Evolutionary conservation across 148 eudicot species (phyloP).

Genomic region (Rhododendron griersonianum): DNA sequence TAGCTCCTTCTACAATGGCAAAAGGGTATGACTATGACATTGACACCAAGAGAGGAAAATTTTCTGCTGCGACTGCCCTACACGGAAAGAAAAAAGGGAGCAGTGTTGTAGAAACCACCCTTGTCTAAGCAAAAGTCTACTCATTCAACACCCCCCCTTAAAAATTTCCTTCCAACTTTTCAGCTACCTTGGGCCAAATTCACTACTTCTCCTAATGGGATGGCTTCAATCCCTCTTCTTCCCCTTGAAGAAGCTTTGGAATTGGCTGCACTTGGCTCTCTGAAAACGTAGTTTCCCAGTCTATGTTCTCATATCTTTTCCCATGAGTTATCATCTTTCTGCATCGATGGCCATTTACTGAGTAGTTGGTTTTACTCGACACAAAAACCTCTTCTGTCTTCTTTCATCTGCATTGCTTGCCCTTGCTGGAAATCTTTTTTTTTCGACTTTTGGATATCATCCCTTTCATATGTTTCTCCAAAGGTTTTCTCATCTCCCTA

Average conservation of each 20-base stretch:
- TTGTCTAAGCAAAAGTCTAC: not conserved
- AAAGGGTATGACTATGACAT: conserved; percentile 19
- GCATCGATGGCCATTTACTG: not conserved
- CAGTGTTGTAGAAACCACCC: conserved; percentile 13
- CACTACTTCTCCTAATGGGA: conserved; percentile 25
- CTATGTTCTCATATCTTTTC: not conserved
- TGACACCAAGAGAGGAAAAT: conserved; percentile 15
- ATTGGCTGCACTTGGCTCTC: conserved; percentile 14
- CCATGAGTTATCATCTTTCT: not conserved
- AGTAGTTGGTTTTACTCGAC: not conserved
- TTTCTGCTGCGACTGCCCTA: not conserved
- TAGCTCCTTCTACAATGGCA: not conserved
- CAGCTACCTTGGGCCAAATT: conserved; percentile 20
- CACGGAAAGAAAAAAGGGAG: not conserved
- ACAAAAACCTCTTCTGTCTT: not conserved
- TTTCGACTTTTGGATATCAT: not conserved
- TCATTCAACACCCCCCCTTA: not conserved
- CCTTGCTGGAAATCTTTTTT: not conserved
- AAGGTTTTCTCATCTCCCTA: not conserved
- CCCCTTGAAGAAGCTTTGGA: conserved; percentile 54
- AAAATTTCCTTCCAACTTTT: conserved; percentile 27
- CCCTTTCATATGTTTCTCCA: not conserved
- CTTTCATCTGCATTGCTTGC: not conserved
- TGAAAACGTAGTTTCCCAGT: conserved; percentile 18
- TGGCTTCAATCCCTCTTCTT: conserved; percentile 46